phyloP scores from a whole-genome alignment of 176 grass and related monocot species.

The Aegilops longissima region DNA sequence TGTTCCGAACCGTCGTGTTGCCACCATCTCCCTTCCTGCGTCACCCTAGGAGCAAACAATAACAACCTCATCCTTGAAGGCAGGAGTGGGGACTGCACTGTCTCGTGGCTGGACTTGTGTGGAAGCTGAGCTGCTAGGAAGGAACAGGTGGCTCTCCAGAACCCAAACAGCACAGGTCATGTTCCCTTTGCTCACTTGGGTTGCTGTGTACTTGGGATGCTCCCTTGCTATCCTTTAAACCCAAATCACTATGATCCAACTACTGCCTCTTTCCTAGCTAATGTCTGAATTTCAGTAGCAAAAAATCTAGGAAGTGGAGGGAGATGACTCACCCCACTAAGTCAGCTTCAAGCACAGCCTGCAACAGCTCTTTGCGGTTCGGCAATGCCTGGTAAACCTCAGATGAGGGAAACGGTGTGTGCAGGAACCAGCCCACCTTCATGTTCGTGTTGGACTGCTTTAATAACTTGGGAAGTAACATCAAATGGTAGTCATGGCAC shows the following conservation, averaged over 20 bases:
- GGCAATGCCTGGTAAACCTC: conserved; percentile 87
- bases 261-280: too few species aligned
- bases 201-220: neutral
- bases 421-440: conserved; percentile 99
- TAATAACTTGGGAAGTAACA: conserved; percentile 88
- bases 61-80: neutral
- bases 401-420: conserved; percentile 89
- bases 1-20: neutral
- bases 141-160: neutral
- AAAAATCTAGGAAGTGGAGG: conserved; percentile 1
- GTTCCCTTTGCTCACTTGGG: neutral
- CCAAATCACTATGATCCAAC: too few species aligned
- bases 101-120: neutral
- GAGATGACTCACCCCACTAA: conserved; percentile 76
- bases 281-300: neutral
- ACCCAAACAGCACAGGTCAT: neutral
- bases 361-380: conserved; percentile 63
- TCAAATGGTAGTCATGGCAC: conserved; percentile 97
- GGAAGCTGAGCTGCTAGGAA: neutral
- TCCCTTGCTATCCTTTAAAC: neutral
- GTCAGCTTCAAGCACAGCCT: conserved; percentile 83
- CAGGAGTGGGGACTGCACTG: neutral
- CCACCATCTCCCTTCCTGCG: neutral
- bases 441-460: conserved; percentile 74
- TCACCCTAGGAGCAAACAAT: neutral